Base-by-base conservation (phyloP, 23 red algal species). In the Cyanidioschyzon merolae region DNA sequence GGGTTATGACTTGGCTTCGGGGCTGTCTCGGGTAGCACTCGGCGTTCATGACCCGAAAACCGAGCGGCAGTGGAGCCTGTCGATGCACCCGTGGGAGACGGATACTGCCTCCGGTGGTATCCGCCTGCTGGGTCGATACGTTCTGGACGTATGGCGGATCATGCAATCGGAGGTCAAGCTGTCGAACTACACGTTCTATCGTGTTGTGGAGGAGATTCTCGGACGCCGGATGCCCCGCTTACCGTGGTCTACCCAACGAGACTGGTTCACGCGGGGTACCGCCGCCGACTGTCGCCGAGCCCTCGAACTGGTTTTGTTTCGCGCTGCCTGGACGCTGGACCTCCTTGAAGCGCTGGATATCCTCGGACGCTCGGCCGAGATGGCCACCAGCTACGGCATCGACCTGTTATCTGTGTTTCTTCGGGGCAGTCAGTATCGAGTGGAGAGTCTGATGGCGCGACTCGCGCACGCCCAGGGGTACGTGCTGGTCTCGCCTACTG, bases 341-440 rank as follows among this genome's bases (percentile, higher is more conserved):
- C 77, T 98, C 45, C 40, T 86, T 15, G 82, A 91, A 41, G 87
- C 84, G 50, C 58, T 91, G 17, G 89, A 91, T 35, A 67, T 91
- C 2, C 21, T 91, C 37, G 77, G 82, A 38, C 84, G 88, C 26
- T 91, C 94, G 15, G 84, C 84, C 0, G 94, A 98, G 77, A 82
- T 92, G 63, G 94, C 94, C 21, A 84, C 88, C n/a, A 85, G 90
- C 37, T 98, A 80, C 79, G 94, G 94, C 63, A 88, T 98, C 57
- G 94, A 98, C 45, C 91, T 91, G 40, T 86, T 88, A 80, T 77
- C 77, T 37, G 94, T 98, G 2, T 67, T 98, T 3, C 89, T 88
- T 12, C 80, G 88, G 24, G 94, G 94, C 34, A 88, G 83, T 78
- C 94, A 98, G 77, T 91, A 80, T 75, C 88, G 88, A 34, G 94